These are phyloP conservation scores for Puccinia brachypodii DNA, from an alignment of 1,284 basidiomycete genomes.

Conservation along the genomic window DNA sequence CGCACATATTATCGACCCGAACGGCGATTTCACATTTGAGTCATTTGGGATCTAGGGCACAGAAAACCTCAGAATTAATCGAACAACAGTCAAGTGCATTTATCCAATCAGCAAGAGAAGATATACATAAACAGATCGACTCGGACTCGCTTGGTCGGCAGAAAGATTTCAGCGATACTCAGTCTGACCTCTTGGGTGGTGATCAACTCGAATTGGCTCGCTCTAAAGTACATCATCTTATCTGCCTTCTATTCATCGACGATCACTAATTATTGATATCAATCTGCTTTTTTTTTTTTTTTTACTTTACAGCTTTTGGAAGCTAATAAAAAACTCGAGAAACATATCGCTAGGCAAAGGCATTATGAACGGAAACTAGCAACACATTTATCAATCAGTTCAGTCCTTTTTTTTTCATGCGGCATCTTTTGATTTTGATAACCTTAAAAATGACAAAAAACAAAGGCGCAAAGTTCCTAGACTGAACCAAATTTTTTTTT, in stretches of 20 bases:
- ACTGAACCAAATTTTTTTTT: background rate
- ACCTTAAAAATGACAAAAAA: background rate
- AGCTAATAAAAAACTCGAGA: constrained; percentile 2
- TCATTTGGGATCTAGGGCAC: background rate
- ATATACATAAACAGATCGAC: constrained; percentile 9
- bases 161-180: constrained; percentile 10
- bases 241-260: too few species aligned
- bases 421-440: background rate
- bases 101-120: background rate
- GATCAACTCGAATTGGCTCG: constrained; percentile 29
- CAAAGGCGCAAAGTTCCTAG: background rate
- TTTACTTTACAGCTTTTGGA: background rate
- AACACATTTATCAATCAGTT: background rate
- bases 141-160: constrained; percentile 8
- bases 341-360: constrained; percentile 10
- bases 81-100: constrained; percentile 10
- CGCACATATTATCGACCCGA: constrained; percentile 13
- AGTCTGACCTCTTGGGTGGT: constrained; percentile 14
- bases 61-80: constrained; percentile 10
- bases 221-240: background rate
- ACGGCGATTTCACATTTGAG: constrained; percentile 25
- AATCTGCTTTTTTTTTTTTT: background rate
- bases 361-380: constrained; percentile 6
- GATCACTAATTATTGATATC: too few species aligned
- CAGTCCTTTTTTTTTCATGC: background rate